These are phyloP conservation scores for Geotrichum candidum DNA, from an alignment of 1,139 yeast genomes.

Conservation along the genomic window DNA sequence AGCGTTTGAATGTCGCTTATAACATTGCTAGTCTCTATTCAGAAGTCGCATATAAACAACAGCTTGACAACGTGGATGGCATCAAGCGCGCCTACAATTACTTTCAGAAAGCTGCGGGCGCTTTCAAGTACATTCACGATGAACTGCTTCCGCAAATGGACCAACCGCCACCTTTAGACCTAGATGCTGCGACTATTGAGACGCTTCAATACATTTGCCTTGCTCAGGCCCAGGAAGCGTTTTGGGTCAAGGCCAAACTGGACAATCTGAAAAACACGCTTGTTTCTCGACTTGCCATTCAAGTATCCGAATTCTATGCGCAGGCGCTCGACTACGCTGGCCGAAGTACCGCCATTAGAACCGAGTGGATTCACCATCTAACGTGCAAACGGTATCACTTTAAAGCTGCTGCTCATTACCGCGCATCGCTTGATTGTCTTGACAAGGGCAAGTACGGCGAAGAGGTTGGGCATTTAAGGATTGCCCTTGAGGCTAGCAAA, in stretches of 20 bases:
- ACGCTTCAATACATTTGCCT: slow-evolving; percentile 48
- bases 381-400: slow-evolving; percentile 58
- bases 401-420: slow-evolving; percentile 59
- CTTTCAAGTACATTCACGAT: slow-evolving; percentile 43
- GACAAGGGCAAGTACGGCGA: slow-evolving; percentile 57
- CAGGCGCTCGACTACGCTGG: slow-evolving; percentile 44
- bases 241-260: slow-evolving; percentile 66
- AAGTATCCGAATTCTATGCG: slow-evolving; percentile 54
- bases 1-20: slow-evolving; percentile 55
- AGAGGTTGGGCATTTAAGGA: slow-evolving; percentile 54
- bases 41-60: slow-evolving; percentile 42
- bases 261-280: slow-evolving; percentile 54
- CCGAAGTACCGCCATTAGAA: slow-evolving; percentile 47
- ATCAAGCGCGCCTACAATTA: slow-evolving; percentile 56
- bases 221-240: slow-evolving; percentile 84
- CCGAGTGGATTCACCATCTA: slow-evolving; percentile 62
- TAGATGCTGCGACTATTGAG: slow-evolving; percentile 41
- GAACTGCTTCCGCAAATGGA: slow-evolving; percentile 26
- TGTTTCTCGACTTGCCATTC: slow-evolving; percentile 58
- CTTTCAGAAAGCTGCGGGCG: slow-evolving; percentile 65
- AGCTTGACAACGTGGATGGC: slow-evolving; percentile 43
- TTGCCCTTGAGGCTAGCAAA: slow-evolving; percentile 38
- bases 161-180: slow-evolving; percentile 39
- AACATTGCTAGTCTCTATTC: slow-evolving; percentile 66
- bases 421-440: slow-evolving; percentile 50